These are phyloP conservation scores for Kodamaea lidongshanica DNA, from an alignment of 805 yeast genomes.

Conservation along the genomic window DNA sequence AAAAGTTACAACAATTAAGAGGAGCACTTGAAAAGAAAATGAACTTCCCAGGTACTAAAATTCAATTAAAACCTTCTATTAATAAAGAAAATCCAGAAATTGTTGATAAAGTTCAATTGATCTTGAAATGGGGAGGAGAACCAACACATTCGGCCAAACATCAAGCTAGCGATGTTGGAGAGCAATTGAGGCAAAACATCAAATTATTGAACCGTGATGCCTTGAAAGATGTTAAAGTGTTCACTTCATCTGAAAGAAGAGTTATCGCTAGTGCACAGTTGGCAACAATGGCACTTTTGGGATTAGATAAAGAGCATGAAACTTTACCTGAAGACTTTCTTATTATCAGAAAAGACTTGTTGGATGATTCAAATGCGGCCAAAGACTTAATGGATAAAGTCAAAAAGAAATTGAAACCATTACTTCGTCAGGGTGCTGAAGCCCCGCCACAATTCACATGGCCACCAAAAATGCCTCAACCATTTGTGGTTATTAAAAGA, in stretches of 20 bases:
- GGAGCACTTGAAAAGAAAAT: conserved; percentile 84
- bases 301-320: conserved; percentile 47
- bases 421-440: conserved; percentile 89
- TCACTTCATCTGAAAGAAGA: conserved; percentile 89
- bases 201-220: conserved; percentile 79
- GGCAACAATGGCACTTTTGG: conserved; percentile 72
- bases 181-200: conserved; percentile 88
- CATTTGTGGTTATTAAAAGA: conserved; percentile 85
- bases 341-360: conserved; percentile 77
- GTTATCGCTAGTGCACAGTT: conserved; percentile 89
- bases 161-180: conserved; percentile 94
- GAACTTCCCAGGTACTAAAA: conserved; percentile 91
- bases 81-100: conserved; percentile 51
- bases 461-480: conserved; percentile 98
- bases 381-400: conserved; percentile 97
- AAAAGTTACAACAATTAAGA: conserved; percentile 68
- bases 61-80: conserved; percentile 87
- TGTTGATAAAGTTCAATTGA: conserved; percentile 92
- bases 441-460: conserved; percentile 98
- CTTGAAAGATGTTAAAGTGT: conserved; percentile 77
- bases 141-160: conserved; percentile 96
- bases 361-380: conserved; percentile 97
- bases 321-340: conserved; percentile 68
- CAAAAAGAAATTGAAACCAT: conserved; percentile 90
- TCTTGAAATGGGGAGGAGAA: conserved; percentile 98